These are phyloP conservation scores for Pyrenochaeta sp. DNA, from an alignment of 2,329 filamentous ascomycete genomes.

Conservation along the genomic window DNA sequence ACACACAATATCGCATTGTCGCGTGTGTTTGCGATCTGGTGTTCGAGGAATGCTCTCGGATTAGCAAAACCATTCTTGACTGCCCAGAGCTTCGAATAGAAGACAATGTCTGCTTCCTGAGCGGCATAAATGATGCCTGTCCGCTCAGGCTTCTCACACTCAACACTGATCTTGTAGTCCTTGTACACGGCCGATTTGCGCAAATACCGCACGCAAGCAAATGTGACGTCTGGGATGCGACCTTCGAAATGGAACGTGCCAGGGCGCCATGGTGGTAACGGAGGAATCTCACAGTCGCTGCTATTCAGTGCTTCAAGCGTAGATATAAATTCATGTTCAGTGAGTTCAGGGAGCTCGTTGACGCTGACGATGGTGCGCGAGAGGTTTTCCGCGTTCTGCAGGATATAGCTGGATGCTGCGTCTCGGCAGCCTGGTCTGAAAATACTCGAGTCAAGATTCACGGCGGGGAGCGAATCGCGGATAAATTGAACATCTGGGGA, in stretches of 20 bases:
- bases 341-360: conserved; percentile 74
- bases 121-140: conserved; percentile 67
- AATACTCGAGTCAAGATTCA: conserved; percentile 65
- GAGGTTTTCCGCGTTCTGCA: conserved; percentile 65
- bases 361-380: conserved; percentile 76
- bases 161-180: conserved; percentile 68
- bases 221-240: conserved; percentile 67
- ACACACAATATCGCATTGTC: conserved; percentile 60
- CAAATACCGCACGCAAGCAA: conserved; percentile 67
- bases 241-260: conserved; percentile 80
- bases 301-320: conserved; percentile 56
- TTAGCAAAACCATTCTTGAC: conserved; percentile 46
- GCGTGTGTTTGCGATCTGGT: conserved; percentile 26
- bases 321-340: conserved; percentile 63
- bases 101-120: conserved; percentile 71
- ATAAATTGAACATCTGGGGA: conserved; percentile 63
- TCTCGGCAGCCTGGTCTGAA: conserved; percentile 63
- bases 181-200: conserved; percentile 30
- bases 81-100: conserved; percentile 76
- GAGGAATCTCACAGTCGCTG: too few relatives aligned
- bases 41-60: conserved; percentile 43
- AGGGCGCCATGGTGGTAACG: neutral
- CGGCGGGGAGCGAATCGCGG: conserved; percentile 58
- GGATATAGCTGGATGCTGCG: conserved; percentile 73
- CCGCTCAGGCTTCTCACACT: conserved; percentile 74